Percentiles rank a stretch among this genome's conserved stretches.
Conservation (phyloP, 192 early-diverging fungal species). For the Jimgerdemannia lactiflua region DNA sequence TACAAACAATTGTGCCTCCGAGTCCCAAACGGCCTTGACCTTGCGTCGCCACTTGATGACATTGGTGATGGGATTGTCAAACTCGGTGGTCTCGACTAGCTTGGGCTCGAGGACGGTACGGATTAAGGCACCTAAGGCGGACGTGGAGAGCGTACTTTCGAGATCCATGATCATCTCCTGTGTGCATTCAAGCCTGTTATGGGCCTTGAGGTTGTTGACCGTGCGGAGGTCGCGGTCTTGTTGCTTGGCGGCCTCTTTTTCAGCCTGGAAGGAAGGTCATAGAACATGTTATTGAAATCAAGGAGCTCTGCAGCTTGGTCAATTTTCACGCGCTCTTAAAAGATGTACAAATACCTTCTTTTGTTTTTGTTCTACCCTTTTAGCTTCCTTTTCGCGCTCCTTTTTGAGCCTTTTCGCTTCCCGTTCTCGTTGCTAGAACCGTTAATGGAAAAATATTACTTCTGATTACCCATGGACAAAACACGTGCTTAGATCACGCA, state of each 20-base stretch:
- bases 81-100: background rate
- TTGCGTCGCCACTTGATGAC: conserved; percentile 38
- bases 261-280: conserved; percentile 2
- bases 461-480: background rate
- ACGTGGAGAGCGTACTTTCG: conserved; percentile 23
- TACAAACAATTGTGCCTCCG: conserved; percentile 21
- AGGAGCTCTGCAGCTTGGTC: background rate
- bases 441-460: background rate
- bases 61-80: conserved; percentile 9
- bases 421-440: background rate
- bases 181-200: conserved; percentile 20
- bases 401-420: background rate
- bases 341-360: background rate
- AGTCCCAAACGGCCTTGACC: conserved; percentile 23
- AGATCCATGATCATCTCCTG: conserved; percentile 45
- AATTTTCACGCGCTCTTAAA: background rate
- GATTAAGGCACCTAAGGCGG: conserved; percentile 26
- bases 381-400: conserved; percentile 4
- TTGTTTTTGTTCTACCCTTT: background rate
- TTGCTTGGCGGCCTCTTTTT: conserved; percentile 24
- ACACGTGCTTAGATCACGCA: background rate
- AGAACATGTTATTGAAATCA: background rate
- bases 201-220: conserved; percentile 29
- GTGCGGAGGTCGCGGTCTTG: conserved; percentile 14
- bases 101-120: conserved; percentile 6